Percentiles rank a stretch among this genome's conserved stretches.
These are phyloP conservation scores for Neurospora sublineolata DNA, from an alignment of 495 filamentous ascomycete genomes.

Conservation along the genomic window DNA sequence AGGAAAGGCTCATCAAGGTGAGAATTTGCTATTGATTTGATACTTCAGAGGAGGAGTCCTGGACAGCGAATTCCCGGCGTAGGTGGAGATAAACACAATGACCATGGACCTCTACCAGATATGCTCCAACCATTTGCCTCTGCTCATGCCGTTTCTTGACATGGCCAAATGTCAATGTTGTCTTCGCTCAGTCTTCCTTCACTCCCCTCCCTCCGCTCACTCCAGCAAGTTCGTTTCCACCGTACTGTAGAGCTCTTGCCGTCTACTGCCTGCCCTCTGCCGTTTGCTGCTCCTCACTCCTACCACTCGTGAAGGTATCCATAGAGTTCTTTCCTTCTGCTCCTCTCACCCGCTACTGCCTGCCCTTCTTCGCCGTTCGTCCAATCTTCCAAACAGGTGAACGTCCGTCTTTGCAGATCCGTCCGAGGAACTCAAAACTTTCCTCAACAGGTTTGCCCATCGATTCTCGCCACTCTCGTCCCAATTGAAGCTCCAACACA, in stretches of 20 bases:
- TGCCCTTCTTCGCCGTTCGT: neutral
- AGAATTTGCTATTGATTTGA: too few species aligned
- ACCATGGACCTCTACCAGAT: neutral
- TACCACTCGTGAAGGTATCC: neutral
- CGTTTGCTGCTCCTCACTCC: neutral
- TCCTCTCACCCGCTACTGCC: neutral
- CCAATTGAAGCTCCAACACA: too few species aligned
- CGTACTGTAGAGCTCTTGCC: neutral
- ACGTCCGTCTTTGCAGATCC: too few species aligned
- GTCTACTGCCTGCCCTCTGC: neutral
- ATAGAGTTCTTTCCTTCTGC: neutral
- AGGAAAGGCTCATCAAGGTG: too few species aligned
- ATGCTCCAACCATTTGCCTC: neutral
- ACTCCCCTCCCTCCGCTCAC: neutral
- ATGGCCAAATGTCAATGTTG: neutral
- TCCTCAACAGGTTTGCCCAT: too few species aligned
- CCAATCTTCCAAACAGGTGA: too few species aligned
- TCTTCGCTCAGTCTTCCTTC: neutral
- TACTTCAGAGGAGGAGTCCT: neutral
- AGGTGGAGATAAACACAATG: neutral
- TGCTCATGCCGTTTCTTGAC: neutral
- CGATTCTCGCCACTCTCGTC: too few species aligned
- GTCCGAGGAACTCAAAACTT: too few species aligned
- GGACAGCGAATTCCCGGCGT: neutral
- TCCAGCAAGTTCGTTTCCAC: neutral